Base-by-base conservation (phyloP, 805 yeast species). In the Metschnikowia vanudenii region DNA sequence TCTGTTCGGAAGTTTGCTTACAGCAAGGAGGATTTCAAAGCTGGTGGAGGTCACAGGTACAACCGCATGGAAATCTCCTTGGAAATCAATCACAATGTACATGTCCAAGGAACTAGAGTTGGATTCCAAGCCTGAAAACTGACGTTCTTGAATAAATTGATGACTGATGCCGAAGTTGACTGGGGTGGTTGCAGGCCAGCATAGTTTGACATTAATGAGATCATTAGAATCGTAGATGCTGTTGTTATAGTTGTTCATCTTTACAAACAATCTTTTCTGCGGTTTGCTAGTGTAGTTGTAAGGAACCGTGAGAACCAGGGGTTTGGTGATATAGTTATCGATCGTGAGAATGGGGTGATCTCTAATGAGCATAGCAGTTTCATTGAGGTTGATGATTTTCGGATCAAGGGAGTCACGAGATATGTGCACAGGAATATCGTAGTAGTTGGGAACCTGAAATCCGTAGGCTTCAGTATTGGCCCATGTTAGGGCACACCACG, bases 401-500 rank as follows among this genome's bases (percentile, higher is more conserved):
- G 20, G 1, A 14, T 24, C 35, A 29, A 2, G n/a, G 18, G 12
- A 14, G 3, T 3, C 6, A n/a, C 10, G 13, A 17, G 22, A 20
- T 4, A 32, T 12, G 19, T 49, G 46, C 31, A 11, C 47, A 3
- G 71, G 69, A 11, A 69, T 59, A 35, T 67, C 59, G 52, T 61
- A 72, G 53, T 69, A 64, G 29, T 65, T 59, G 0, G 76, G 76
- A 0, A 71, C 51, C 30, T 47, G 43, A 26, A 69, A 37, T 14
- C 67, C 41, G 22, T 59, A 54, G 1, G 73, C 61, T 48, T 72
- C 77, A 1, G 77, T 72, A 42, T 72, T 72, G 26, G 71, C 74
- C 32, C 44, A 28, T 12, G 43, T 38, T 14, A 43, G 29, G 16
- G 41, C 45, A 32, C 43, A 28, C 10, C 42, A 18, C 14, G 31